phyloP scores from a whole-genome alignment of 441 rosid genomes.

The Breynia disticha region DNA sequence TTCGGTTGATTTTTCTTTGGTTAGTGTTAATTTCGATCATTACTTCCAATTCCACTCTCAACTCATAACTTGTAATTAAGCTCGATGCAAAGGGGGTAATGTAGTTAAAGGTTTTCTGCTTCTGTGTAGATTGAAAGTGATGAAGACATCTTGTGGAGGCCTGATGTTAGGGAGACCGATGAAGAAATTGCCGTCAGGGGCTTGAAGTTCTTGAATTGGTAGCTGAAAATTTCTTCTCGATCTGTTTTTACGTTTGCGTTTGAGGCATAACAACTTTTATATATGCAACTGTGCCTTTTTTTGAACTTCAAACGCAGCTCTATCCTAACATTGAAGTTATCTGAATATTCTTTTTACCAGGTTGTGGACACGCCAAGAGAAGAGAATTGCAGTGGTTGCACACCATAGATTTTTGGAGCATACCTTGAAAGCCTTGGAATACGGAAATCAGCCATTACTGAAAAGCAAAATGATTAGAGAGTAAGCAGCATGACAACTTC shows the following conservation, averaged over 20 bases:
- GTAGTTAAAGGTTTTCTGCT: background rate
- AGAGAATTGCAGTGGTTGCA: conserved; percentile 66
- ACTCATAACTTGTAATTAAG: background rate
- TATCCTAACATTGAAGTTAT: background rate
- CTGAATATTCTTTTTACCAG: conserved; percentile 17
- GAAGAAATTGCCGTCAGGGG: conserved; percentile 60
- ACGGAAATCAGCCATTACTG: conserved; percentile 13
- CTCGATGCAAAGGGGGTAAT: background rate
- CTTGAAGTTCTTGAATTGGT: conserved; percentile 51
- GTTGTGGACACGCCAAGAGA: conserved; percentile 57
- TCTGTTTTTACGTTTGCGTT: too few species aligned
- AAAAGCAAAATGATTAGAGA: conserved; percentile 20
- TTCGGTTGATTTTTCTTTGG: conserved; percentile 59
- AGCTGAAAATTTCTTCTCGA: conserved; percentile 1
- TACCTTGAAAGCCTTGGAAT: conserved; percentile 31
- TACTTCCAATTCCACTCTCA: background rate
- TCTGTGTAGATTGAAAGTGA: conserved; percentile 53
- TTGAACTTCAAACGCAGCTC: background rate
- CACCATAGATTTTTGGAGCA: conserved; percentile 66
- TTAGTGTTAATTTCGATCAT: conserved; percentile 11
- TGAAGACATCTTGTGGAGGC: conserved; percentile 50
- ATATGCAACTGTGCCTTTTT: too few species aligned
- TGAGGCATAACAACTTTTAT: too few species aligned
- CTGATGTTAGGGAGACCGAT: conserved; percentile 35
- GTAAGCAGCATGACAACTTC: conserved; percentile 10